Conservation (phyloP, 2,329 filamentous ascomycete genomes). For the Byssothecium circinans region DNA sequence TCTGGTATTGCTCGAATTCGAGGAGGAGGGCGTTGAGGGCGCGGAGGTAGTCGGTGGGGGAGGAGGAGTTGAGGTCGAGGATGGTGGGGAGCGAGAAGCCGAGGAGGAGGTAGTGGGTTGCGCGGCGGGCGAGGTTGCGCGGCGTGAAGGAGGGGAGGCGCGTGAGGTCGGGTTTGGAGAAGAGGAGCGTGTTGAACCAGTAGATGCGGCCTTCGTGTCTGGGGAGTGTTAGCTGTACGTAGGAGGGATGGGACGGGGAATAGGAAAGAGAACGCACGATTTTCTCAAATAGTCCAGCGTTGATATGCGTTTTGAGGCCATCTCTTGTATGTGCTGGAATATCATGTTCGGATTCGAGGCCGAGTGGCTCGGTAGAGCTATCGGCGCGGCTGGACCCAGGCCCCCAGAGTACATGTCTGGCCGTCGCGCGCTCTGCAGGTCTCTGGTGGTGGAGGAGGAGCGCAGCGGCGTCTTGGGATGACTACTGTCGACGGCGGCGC, state of each 20-base stretch:
- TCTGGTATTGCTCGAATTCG: slow-evolving; percentile 94
- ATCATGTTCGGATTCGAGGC: slow-evolving; percentile 55
- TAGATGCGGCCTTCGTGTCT: slow-evolving; percentile 93
- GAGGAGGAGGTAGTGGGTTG: slow-evolving; percentile 90
- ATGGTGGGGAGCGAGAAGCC: slow-evolving; percentile 89
- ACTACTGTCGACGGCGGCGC: slow-evolving; percentile 37
- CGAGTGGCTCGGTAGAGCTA: slow-evolving; percentile 36
- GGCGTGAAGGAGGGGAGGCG: slow-evolving; percentile 84
- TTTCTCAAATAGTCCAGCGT: slow-evolving; percentile 92
- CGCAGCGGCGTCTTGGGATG: slow-evolving; percentile 37
- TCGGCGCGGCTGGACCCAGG: slow-evolving; percentile 32
- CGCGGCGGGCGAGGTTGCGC: slow-evolving; percentile 82
- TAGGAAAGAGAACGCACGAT: slow-evolving; percentile 62
- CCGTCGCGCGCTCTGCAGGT: slow-evolving; percentile 23
- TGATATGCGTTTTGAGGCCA: slow-evolving; percentile 88
- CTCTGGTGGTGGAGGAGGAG: slow-evolving; percentile 32
- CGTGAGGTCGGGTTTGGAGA: slow-evolving; percentile 77
- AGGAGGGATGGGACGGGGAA: neutral
- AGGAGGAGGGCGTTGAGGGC: slow-evolving; percentile 80
- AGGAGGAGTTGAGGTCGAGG: slow-evolving; percentile 81
- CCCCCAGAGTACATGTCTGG: slow-evolving; percentile 19
- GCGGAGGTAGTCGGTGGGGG: slow-evolving; percentile 81
- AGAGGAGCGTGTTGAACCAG: slow-evolving; percentile 97
- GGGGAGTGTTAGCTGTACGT: slow-evolving; percentile 17
- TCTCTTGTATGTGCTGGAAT: slow-evolving; percentile 75